Evolutionary conservation across 805 yeast species (phyloP).

Genomic region (Suhomyces canberraensis): DNA sequence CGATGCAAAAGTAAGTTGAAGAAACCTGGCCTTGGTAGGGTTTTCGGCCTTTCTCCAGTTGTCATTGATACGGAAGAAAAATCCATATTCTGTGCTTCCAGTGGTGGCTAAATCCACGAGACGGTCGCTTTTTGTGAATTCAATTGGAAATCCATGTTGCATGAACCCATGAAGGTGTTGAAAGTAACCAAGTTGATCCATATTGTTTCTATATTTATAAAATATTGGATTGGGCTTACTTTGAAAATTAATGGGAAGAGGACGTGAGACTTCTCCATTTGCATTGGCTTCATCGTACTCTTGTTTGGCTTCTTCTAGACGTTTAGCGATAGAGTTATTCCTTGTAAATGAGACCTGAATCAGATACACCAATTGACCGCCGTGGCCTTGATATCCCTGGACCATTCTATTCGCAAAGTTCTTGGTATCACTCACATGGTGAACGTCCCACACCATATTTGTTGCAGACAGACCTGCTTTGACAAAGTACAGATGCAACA

Average conservation of each 20-base stretch:
- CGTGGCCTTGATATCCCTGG: constrained; percentile 19
- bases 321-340: constrained; percentile 11
- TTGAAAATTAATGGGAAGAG: constrained; percentile 7
- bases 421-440: constrained; percentile 18
- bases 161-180: constrained; percentile 30
- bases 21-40: constrained; percentile 15
- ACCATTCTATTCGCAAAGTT: constrained; percentile 24
- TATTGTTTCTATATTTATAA: constrained; percentile 9
- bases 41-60: constrained; percentile 22
- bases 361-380: constrained; percentile 18
- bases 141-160: constrained; percentile 25
- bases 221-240: constrained; percentile 9
- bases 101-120: constrained; percentile 1
- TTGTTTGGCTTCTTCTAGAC: neutral
- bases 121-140: constrained; percentile 2
- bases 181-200: constrained; percentile 13
- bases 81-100: constrained; percentile 21
- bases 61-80: constrained; percentile 30
- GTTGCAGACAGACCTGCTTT: constrained; percentile 21
- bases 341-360: constrained; percentile 22
- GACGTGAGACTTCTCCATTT: neutral
- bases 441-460: constrained; percentile 26
- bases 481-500: constrained; percentile 27
- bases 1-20: constrained; percentile 22
- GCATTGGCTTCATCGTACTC: neutral